Percentiles rank a stretch among this genome's conserved stretches.
Evolutionary conservation across 2,329 filamentous ascomycete genomes (phyloP).

Genomic region (Fonsecaea monophora): DNA sequence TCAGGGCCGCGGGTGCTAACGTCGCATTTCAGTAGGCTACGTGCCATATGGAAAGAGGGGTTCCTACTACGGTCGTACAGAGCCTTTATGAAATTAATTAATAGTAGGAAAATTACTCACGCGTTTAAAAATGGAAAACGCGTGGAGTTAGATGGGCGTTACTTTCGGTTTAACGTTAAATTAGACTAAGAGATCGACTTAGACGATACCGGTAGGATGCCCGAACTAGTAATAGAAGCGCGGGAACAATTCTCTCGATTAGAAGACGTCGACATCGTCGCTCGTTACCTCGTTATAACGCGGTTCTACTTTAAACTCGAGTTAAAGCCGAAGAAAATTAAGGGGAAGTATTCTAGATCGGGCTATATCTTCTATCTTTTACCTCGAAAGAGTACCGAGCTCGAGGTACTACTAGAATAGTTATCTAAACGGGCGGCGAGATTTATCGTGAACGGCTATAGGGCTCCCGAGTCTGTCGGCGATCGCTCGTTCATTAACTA

Average conservation of each 20-base stretch:
- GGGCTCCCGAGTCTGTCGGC: neutral
- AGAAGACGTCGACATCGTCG: conserved; percentile 35
- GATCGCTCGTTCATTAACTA: neutral
- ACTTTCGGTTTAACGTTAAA: conserved; percentile 39
- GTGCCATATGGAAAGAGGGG: conserved; percentile 34
- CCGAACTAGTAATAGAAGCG: conserved; percentile 10
- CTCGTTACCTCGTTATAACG: conserved; percentile 36
- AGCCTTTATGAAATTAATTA: conserved; percentile 34
- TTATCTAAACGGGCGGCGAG: neutral
- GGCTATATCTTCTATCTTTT: neutral
- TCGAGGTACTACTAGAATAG: neutral
- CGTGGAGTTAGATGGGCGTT: conserved; percentile 26
- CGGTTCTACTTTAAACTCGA: conserved; percentile 41
- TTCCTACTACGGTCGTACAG: conserved; percentile 35
- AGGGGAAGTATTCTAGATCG: neutral
- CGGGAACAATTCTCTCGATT: conserved; percentile 29
- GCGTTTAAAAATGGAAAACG: conserved; percentile 24
- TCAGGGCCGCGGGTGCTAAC: conserved; percentile 23
- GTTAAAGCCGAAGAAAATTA: conserved; percentile 22
- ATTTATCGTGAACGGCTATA: neutral
- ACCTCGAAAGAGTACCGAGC: neutral
- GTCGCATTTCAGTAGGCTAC: conserved; percentile 23
- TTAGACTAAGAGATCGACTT: conserved; percentile 18
- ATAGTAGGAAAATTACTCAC: conserved; percentile 34
- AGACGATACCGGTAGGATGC: neutral